These are phyloP conservation scores for Daldinia sp. DNA, from an alignment of 2,329 filamentous ascomycete species.

Conservation along the genomic window DNA sequence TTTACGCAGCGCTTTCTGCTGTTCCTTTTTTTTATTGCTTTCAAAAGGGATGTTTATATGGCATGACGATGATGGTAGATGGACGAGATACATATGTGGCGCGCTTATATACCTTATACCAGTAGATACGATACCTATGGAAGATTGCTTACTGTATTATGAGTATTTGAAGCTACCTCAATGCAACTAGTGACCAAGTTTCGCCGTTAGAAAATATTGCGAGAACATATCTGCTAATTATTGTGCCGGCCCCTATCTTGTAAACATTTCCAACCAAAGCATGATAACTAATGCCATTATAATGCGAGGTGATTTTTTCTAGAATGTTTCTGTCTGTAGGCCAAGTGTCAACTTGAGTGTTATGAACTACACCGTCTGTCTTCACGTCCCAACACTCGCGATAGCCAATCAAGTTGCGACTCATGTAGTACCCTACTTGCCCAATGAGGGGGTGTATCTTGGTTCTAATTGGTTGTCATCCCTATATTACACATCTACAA, in stretches of 20 bases:
- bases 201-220: constrained; percentile 14
- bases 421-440: background rate
- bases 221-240: background rate
- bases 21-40: background rate
- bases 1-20: constrained; percentile 20
- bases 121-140: constrained; percentile 20
- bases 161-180: constrained; percentile 16
- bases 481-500: background rate
- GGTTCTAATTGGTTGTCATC: background rate
- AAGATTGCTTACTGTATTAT: constrained; percentile 42
- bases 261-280: background rate
- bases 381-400: background rate
- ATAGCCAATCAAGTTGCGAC: constrained; percentile 4
- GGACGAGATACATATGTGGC: constrained; percentile 7
- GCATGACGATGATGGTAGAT: constrained; percentile 12
- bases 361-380: background rate
- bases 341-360: background rate
- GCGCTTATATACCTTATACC: constrained; percentile 23
- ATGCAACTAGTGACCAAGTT: constrained; percentile 19
- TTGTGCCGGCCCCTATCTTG: background rate
- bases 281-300: background rate
- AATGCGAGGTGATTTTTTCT: background rate
- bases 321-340: background rate
- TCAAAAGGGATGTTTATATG: background rate
- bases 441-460: background rate